Evolutionary conservation across 306 rosid genomes (phyloP).

Genomic region (Cucurbita pepo): DNA sequence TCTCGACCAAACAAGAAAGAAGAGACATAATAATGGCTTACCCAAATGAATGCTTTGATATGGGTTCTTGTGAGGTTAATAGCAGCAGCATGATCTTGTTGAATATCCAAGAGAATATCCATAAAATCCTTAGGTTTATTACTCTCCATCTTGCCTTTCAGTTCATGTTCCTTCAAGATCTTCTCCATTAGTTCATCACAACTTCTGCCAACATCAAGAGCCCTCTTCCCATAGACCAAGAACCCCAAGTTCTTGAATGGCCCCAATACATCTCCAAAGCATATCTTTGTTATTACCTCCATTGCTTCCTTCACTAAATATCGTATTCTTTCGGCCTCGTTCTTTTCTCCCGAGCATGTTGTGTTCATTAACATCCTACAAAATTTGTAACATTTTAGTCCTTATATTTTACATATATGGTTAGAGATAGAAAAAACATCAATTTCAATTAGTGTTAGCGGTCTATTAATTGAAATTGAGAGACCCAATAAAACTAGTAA

Average conservation of each 20-base stretch:
- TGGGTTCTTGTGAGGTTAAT: constrained; percentile 35
- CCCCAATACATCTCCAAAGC: constrained; percentile 31
- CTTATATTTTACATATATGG: too few relatives aligned
- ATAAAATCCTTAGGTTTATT: constrained; percentile 27
- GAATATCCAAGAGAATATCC: constrained; percentile 38
- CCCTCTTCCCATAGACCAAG: constrained; percentile 33
- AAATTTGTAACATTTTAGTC: too few relatives aligned
- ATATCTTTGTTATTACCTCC: constrained; percentile 19
- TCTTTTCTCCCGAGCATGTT: constrained; percentile 14
- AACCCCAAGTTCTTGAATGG: constrained; percentile 36
- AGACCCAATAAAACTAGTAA: too few relatives aligned
- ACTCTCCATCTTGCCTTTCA: constrained; percentile 20
- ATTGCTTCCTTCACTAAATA: constrained; percentile 27
- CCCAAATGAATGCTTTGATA: constrained; percentile 50
- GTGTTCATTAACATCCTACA: constrained; percentile 29
- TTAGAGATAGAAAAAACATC: too few relatives aligned
- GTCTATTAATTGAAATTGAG: too few relatives aligned
- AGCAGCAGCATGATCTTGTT: constrained; percentile 28
- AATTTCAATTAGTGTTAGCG: too few relatives aligned
- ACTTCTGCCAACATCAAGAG: constrained; percentile 25
- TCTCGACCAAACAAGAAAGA: too few relatives aligned
- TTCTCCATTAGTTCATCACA: constrained; percentile 40
- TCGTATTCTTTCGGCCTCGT: constrained; percentile 21
- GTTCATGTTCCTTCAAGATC: constrained; percentile 35
- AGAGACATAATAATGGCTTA: background rate